Percentiles rank a stretch among this genome's conserved stretches.
These are phyloP conservation scores for Pholiota microspora DNA, from an alignment of 768 basidiomycete genomes.

Conservation along the genomic window DNA sequence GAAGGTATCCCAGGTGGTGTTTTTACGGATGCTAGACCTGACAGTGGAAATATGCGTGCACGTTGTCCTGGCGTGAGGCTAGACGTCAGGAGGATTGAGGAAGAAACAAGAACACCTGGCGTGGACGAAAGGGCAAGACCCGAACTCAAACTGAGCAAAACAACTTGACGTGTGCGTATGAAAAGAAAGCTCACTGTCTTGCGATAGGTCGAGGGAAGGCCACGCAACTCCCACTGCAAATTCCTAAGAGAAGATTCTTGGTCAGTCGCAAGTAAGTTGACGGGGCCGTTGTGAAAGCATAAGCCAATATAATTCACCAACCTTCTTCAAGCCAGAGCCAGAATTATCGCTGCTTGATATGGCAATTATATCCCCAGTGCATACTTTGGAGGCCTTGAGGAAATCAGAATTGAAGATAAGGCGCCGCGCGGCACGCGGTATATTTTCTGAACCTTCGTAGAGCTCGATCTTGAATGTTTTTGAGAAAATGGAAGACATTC, in stretches of 20 bases:
- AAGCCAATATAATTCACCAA: conserved; percentile 11
- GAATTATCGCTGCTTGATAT: conserved; percentile 38
- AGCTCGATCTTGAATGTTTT: conserved; percentile 41
- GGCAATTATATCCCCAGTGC: conserved; percentile 68
- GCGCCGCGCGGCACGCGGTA: conserved; percentile 57
- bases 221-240: conserved; percentile 72
- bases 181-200: conserved; percentile 47
- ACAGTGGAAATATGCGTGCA: conserved; percentile 49
- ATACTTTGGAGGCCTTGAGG: conserved; percentile 58
- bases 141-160: conserved; percentile 11
- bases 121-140: conserved; percentile 3
- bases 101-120: conserved; percentile 55
- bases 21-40: conserved; percentile 33
- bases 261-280: not conserved
- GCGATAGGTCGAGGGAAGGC: conserved; percentile 66
- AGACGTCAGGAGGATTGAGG: conserved; percentile 61
- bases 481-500: conserved; percentile 24
- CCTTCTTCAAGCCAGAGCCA: conserved; percentile 21
- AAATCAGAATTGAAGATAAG: conserved; percentile 61
- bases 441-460: conserved; percentile 30
- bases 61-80: conserved; percentile 47
- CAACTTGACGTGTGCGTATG: conserved; percentile 14
- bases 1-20: conserved; percentile 46
- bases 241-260: conserved; percentile 34
- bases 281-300: not conserved